A percentile compares a stretch with the other conserved stretches of the same genome.
Evolutionary conservation across 768 basidiomycete species (phyloP).

Genomic region (Kondoa malvinella): DNA sequence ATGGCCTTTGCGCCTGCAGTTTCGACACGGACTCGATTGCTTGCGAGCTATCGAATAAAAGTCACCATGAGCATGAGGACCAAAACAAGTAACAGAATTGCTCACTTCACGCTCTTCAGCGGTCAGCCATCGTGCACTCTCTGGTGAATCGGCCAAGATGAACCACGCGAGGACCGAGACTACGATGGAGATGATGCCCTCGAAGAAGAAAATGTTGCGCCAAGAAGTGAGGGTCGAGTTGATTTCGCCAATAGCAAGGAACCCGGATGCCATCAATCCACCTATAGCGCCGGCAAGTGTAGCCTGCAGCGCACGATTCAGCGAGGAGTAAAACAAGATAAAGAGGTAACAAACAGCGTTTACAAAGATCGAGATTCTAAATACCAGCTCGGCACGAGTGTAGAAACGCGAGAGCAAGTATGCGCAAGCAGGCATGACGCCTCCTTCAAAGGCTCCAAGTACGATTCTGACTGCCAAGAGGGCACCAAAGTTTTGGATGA

Average conservation of each 20-base stretch:
- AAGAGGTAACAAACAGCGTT: too few species aligned
- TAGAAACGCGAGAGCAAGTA: conserved; percentile 17
- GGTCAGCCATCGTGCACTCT: conserved; percentile 7
- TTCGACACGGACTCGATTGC: conserved; percentile 11
- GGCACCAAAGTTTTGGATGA: conserved; percentile 13
- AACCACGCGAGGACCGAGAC: conserved; percentile 8
- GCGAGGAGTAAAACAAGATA: too few species aligned
- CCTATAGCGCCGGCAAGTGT: conserved; percentile 15
- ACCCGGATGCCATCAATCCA: conserved; percentile 11
- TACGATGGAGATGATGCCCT: conserved; percentile 14
- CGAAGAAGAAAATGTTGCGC: conserved; percentile 16
- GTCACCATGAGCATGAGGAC: background rate
- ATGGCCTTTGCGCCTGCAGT: conserved; percentile 10
- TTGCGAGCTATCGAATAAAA: conserved; percentile 1
- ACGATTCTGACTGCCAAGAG: conserved; percentile 13
- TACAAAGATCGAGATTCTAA: conserved; percentile 16
- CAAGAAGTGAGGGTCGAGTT: background rate
- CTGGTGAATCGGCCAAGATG: conserved; percentile 1
- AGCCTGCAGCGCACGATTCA: too few species aligned
- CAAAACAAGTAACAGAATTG: background rate
- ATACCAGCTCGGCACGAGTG: conserved; percentile 14
- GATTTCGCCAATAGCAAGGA: conserved; percentile 10
- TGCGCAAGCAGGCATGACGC: conserved; percentile 15
- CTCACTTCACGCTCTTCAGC: conserved; percentile 4
- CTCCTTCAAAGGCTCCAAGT: conserved; percentile 13